Conservation (phyloP, 306 rosid species). For the Rosa rugosa region DNA sequence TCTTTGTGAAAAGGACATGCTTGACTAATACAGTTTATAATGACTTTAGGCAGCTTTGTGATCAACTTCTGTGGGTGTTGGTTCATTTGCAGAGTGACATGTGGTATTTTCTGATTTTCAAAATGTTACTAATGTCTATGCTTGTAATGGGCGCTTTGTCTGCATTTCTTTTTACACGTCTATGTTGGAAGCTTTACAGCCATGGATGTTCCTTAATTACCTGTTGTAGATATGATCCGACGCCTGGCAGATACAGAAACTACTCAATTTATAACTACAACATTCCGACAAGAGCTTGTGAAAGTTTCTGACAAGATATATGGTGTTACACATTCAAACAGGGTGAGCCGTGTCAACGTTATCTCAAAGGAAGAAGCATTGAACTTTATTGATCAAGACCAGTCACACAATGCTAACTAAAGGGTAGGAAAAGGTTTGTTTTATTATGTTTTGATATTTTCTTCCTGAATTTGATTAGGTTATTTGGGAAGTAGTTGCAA, state of each 20-base stretch:
- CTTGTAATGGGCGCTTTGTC: too few species aligned
- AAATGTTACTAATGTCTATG: too few species aligned
- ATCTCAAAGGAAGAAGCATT: slow-evolving; percentile 72
- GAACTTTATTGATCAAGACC: slow-evolving; percentile 87
- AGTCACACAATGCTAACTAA: slow-evolving; percentile 74
- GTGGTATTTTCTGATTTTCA: too few species aligned
- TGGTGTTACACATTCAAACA: slow-evolving; percentile 82
- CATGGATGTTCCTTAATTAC: slow-evolving; percentile 46
- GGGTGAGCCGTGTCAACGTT: slow-evolving; percentile 89
- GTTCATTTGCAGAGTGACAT: too few species aligned
- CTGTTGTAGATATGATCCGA: slow-evolving; percentile 80
- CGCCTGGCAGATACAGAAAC: slow-evolving; percentile 79
- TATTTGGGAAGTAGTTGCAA: not conserved
- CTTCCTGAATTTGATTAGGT: not conserved
- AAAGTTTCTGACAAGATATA: slow-evolving; percentile 92
- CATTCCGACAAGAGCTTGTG: slow-evolving; percentile 92
- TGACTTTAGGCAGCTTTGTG: too few species aligned
- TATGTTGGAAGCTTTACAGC: slow-evolving; percentile 19
- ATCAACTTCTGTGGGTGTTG: too few species aligned
- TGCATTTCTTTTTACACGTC: not conserved
- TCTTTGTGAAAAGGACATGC: too few species aligned
- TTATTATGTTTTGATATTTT: not conserved
- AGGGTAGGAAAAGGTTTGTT: slow-evolving; percentile 38
- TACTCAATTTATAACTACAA: slow-evolving; percentile 94
- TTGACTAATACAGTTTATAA: too few species aligned